Evolutionary conservation across 176 grass and related monocot species (phyloP).

Genomic region (Phoenix roebelenii): DNA sequence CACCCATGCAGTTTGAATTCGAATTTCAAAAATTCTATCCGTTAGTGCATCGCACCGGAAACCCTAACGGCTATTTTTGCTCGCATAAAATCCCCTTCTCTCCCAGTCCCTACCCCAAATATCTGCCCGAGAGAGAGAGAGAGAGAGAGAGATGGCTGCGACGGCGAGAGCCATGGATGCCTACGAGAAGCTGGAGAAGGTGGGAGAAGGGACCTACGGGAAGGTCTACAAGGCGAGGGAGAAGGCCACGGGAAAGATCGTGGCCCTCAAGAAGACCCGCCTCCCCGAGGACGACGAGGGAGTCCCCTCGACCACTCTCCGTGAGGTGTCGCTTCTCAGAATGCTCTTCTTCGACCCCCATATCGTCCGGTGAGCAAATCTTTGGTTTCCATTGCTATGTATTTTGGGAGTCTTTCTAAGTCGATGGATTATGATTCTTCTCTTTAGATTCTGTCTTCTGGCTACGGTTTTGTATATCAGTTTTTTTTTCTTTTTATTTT

Average conservation of each 20-base stretch:
- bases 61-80: no score
- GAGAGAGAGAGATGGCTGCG: constrained; percentile 2
- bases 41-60: no score
- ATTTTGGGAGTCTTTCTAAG: no score
- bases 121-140: neutral
- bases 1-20: no score
- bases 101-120: no score
- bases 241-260: constrained; percentile 86
- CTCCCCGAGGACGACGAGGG: constrained; percentile 98
- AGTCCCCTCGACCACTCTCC: constrained; percentile 84
- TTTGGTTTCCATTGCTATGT: no score
- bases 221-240: constrained; percentile 99
- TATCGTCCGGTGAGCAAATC: constrained; percentile 45
- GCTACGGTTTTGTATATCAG: no score
- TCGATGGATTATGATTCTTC: no score
- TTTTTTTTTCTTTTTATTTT: neutral
- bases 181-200: constrained; percentile 99
- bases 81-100: no score
- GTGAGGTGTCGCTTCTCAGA: constrained; percentile 93
- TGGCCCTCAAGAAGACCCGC: constrained; percentile 97
- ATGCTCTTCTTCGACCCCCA: constrained; percentile 90
- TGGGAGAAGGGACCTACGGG: constrained; percentile 95
- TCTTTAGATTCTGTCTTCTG: no score
- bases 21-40: no score
- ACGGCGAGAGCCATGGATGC: constrained; percentile 62